Conservation (phyloP, 441 rosid genomes). For the Corymbia calophylla region DNA sequence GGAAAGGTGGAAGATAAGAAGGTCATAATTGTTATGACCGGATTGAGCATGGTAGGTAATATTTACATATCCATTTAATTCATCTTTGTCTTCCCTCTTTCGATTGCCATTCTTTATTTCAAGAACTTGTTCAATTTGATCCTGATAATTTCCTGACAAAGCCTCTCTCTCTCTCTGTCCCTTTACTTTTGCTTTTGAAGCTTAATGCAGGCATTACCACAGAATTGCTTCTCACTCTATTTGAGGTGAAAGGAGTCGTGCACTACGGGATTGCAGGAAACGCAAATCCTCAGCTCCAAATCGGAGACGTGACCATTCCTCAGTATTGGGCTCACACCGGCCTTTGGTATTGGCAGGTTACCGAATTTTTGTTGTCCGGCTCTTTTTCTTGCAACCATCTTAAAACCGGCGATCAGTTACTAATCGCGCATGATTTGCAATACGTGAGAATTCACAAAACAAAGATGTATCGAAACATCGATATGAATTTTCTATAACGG, state of each 20-base stretch:
- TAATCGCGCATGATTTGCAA: background rate
- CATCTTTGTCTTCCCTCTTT: background rate
- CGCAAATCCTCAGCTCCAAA: slow-evolving; percentile 47
- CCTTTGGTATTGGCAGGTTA: slow-evolving; percentile 83
- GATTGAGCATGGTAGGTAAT: slow-evolving; percentile 54
- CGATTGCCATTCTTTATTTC: background rate
- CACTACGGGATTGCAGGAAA: slow-evolving; percentile 77
- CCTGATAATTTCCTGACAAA: background rate
- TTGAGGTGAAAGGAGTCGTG: slow-evolving; percentile 50
- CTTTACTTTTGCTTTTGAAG: slow-evolving; percentile 7
- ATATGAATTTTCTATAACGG: background rate
- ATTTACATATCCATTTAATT: background rate
- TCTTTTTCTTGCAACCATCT: background rate
- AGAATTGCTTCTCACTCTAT: slow-evolving; percentile 37
- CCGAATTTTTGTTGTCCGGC: background rate
- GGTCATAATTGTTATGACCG: slow-evolving; percentile 56
- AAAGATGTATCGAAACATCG: fast-evolving
- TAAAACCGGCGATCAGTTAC: background rate
- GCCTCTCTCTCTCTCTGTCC: background rate
- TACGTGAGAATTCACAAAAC: background rate
- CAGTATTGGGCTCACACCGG: slow-evolving; percentile 69
- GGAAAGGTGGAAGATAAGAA: slow-evolving; percentile 26
- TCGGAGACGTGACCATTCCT: slow-evolving; percentile 73
- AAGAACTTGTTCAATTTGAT: background rate
- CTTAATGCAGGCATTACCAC: slow-evolving; percentile 64